phyloP scores from a whole-genome alignment of 192 early-diverging fungal genomes.

The Coemansia umbellata region DNA sequence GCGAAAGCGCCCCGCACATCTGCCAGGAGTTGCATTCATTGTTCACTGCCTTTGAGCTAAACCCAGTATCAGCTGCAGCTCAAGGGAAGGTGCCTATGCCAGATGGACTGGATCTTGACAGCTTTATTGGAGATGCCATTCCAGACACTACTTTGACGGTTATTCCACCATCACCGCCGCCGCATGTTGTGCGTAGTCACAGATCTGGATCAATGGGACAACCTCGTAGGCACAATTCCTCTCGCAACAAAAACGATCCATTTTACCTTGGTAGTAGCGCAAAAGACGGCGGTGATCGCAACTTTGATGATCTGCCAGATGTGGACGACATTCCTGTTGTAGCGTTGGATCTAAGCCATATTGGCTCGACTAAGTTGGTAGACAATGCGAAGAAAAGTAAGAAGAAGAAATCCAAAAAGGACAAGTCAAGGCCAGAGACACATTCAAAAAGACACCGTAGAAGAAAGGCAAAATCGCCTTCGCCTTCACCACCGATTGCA shows the following conservation, averaged over 20 bases:
- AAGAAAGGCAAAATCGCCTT: constrained; percentile 10
- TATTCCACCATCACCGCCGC: constrained; percentile 40
- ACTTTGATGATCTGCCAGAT: constrained; percentile 56
- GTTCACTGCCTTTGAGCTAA: constrained; percentile 80
- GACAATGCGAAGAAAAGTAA: neutral
- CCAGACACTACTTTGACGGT: constrained; percentile 57
- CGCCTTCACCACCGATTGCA: constrained; percentile 21
- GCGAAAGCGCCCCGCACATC: constrained; percentile 47
- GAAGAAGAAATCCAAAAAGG: constrained; percentile 17
- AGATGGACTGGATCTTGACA: constrained; percentile 79
- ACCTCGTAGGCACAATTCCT: constrained; percentile 16
- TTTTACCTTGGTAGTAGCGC: constrained; percentile 28
- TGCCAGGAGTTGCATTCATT: constrained; percentile 58
- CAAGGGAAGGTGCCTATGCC: constrained; percentile 88
- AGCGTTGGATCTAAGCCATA: constrained; percentile 59
- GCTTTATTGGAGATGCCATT: constrained; percentile 72
- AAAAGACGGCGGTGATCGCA: constrained; percentile 20
- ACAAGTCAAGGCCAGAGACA: neutral
- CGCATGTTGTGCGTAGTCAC: constrained; percentile 7
- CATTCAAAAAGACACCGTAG: constrained; percentile 16
- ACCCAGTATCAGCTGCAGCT: constrained; percentile 85
- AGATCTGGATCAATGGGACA: constrained; percentile 16
- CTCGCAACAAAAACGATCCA: constrained; percentile 61
- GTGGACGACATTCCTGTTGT: constrained; percentile 84
- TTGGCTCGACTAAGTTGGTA: neutral